These are phyloP conservation scores for Pulveroboletus ravenelii DNA, from an alignment of 768 basidiomycete genomes.

Conservation along the genomic window DNA sequence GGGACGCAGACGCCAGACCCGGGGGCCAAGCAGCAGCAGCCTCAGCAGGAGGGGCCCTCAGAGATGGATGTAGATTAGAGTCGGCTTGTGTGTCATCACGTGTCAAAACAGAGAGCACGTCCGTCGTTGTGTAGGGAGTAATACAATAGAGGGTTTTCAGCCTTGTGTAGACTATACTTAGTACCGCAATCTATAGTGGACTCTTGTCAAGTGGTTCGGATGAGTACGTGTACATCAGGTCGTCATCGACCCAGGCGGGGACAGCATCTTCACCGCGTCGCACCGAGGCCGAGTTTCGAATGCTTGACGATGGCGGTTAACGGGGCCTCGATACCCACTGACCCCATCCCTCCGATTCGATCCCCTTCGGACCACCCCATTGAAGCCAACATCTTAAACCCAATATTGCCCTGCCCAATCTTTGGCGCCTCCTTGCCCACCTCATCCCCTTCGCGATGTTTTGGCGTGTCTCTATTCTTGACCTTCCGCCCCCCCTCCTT, in stretches of 20 bases:
- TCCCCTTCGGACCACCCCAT: conserved; percentile 93
- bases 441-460: conserved; percentile 77
- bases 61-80: conserved; percentile 85
- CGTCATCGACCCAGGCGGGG: not conserved
- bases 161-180: conserved; percentile 15
- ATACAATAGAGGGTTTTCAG: not conserved
- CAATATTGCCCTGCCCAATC: conserved; percentile 74
- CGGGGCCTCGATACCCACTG: conserved; percentile 67
- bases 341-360: conserved; percentile 56
- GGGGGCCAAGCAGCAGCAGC: conserved; percentile 29
- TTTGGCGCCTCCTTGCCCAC: conserved; percentile 87
- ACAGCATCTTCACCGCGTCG: conserved; percentile 29
- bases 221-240: not conserved
- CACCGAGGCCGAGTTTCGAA: conserved; percentile 81
- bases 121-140: not conserved
- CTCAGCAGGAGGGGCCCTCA: conserved; percentile 39
- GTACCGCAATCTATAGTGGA: conserved; percentile 5
- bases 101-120: not conserved
- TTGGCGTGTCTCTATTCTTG: conserved; percentile 33
- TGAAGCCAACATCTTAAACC: conserved; percentile 78
- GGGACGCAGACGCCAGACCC: conserved; percentile 55
- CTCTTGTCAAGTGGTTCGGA: not conserved
- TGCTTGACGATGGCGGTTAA: conserved; percentile 82
- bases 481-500: not conserved
- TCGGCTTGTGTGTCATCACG: no score